Conservation (phyloP, 1,139 yeast genomes). For the Pichia sp. region DNA sequence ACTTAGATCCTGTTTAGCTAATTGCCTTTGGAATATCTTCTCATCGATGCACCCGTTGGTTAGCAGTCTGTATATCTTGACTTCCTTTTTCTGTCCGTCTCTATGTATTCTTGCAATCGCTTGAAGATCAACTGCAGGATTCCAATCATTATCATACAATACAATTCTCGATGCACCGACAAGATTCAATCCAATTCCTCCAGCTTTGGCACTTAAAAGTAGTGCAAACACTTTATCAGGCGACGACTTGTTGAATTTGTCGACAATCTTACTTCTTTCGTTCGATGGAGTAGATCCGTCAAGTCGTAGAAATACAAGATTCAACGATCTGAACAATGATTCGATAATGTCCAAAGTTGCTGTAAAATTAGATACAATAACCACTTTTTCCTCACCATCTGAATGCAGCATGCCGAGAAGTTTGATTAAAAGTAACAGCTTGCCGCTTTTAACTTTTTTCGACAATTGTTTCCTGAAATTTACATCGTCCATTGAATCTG, state of each 20-base stretch:
- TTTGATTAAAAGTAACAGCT: slow-evolving; percentile 50
- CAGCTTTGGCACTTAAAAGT: slow-evolving; percentile 82
- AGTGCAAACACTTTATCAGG: slow-evolving; percentile 53
- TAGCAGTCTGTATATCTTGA: slow-evolving; percentile 74
- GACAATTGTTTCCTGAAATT: slow-evolving; percentile 27
- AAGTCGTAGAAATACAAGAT: slow-evolving; percentile 54
- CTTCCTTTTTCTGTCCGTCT: slow-evolving; percentile 82
- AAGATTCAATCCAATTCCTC: slow-evolving; percentile 89
- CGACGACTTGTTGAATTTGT: slow-evolving; percentile 55
- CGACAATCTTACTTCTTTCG: slow-evolving; percentile 61
- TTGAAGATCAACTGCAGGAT: slow-evolving; percentile 87
- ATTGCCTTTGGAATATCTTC: slow-evolving; percentile 89
- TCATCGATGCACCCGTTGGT: slow-evolving; percentile 93
- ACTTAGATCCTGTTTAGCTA: slow-evolving; percentile 77
- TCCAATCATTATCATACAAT: slow-evolving; percentile 48
- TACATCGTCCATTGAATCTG: slow-evolving; percentile 19
- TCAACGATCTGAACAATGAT: slow-evolving; percentile 45
- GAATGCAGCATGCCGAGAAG: slow-evolving; percentile 45
- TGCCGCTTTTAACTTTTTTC: slow-evolving; percentile 45
- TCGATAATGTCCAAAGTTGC: slow-evolving; percentile 80
- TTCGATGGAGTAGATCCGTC: slow-evolving; percentile 82
- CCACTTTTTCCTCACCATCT: slow-evolving; percentile 60
- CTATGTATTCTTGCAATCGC: slow-evolving; percentile 96
- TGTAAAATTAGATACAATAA: slow-evolving; percentile 84
- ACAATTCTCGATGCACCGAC: slow-evolving; percentile 86